A percentile compares a stretch with the other conserved stretches of the same genome.
These are phyloP conservation scores for Xylariaceae sp. DNA, from an alignment of 2,329 filamentous ascomycete species.

Conservation along the genomic window DNA sequence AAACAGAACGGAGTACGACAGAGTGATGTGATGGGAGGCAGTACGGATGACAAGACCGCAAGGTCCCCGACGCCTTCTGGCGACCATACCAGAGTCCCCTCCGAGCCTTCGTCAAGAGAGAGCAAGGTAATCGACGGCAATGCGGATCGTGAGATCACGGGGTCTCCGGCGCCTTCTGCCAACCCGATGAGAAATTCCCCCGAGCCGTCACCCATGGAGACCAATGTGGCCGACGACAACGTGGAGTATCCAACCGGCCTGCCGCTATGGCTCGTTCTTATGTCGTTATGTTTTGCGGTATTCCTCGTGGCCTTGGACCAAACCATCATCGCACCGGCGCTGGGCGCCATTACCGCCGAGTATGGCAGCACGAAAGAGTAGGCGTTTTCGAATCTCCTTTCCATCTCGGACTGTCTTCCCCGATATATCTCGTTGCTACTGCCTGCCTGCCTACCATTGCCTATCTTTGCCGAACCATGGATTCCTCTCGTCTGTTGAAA, in stretches of 20 bases:
- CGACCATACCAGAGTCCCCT: too few species aligned
- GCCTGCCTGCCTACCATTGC: background rate
- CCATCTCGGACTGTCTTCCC: background rate
- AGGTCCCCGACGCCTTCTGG: too few species aligned
- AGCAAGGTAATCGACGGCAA: background rate
- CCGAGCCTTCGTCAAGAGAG: background rate
- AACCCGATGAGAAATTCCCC: background rate
- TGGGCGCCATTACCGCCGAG: slow-evolving; percentile 24
- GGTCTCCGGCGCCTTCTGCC: background rate
- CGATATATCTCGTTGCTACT: background rate
- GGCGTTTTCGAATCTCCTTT: background rate
- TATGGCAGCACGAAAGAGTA: background rate
- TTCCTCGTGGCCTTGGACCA: slow-evolving; percentile 24
- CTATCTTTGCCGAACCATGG: background rate
- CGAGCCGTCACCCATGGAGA: background rate
- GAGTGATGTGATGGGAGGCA: too few species aligned
- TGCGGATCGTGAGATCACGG: background rate
- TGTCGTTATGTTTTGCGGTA: slow-evolving; percentile 19
- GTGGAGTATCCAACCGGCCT: slow-evolving; percentile 19
- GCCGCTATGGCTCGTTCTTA: slow-evolving; percentile 18
- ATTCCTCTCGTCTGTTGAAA: background rate
- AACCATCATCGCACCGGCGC: slow-evolving; percentile 23
- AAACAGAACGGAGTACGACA: too few species aligned
- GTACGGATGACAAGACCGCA: too few species aligned
- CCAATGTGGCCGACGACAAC: background rate